phyloP scores from a whole-genome alignment of 176 grass and related monocot species.

The Carex pumila region DNA sequence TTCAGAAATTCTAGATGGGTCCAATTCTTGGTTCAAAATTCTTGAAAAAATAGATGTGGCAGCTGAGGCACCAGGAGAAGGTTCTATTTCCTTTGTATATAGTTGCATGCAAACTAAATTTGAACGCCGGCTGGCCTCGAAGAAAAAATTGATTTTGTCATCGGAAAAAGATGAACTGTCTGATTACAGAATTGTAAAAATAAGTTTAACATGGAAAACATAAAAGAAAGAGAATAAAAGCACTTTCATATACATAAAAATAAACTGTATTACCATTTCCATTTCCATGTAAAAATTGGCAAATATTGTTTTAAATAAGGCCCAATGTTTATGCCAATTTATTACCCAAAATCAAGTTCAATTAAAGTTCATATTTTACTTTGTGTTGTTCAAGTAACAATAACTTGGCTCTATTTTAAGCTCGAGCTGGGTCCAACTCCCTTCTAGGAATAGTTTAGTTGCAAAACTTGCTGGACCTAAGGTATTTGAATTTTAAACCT shows the following conservation, averaged over 20 bases:
- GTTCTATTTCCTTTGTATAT: slow-evolving; percentile 79
- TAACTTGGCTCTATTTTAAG: not conserved
- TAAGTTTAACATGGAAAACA: not conserved
- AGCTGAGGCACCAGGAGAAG: slow-evolving; percentile 63
- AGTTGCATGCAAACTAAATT: slow-evolving; percentile 89
- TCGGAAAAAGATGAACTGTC: slow-evolving; percentile 56
- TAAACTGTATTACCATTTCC: not conserved
- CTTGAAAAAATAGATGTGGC: slow-evolving; percentile 74
- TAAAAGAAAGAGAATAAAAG: not conserved
- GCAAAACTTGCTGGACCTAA: not conserved
- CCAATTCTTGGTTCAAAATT: slow-evolving; percentile 57
- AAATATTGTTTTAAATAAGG: not conserved
- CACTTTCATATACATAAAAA: not conserved
- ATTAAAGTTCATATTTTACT: not conserved
- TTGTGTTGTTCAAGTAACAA: not conserved
- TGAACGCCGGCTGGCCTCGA: slow-evolving; percentile 75
- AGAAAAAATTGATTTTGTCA: slow-evolving; percentile 71
- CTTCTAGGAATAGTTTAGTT: not conserved
- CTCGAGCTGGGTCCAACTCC: not conserved
- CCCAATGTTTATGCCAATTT: not conserved
- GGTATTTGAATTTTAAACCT: not conserved
- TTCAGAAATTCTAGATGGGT: slow-evolving; percentile 51
- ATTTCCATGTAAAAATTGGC: not conserved
- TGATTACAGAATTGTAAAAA: slow-evolving; percentile 37
- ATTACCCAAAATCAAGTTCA: not conserved